phyloP scores from a whole-genome alignment of 2,329 filamentous ascomycete genomes.

The Verticillium dahliae region DNA sequence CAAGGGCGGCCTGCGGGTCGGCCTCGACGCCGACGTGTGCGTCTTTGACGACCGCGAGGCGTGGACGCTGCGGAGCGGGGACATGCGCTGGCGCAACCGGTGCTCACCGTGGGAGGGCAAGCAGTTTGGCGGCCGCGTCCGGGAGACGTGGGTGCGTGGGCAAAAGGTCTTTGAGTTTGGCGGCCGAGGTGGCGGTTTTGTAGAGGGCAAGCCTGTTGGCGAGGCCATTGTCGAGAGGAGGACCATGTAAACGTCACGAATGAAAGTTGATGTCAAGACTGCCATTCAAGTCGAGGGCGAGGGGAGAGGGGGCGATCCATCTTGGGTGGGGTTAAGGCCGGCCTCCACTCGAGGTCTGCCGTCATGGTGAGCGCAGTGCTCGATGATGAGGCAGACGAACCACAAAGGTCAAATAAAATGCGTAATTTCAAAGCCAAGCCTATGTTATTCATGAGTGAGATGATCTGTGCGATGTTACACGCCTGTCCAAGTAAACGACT shows the following conservation, averaged over 20 bases:
- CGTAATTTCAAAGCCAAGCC: not conserved
- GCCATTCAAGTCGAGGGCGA: not conserved
- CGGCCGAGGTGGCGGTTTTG: conserved; percentile 43
- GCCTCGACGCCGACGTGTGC: conserved; percentile 85
- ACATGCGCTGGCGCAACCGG: conserved; percentile 93
- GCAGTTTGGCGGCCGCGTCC: conserved; percentile 68
- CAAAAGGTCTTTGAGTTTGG: conserved; percentile 65
- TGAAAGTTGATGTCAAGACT: too few relatives aligned
- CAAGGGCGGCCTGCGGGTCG: conserved; percentile 76
- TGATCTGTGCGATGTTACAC: not conserved
- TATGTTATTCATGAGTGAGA: not conserved
- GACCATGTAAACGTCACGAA: conserved; percentile 21
- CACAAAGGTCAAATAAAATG: not conserved
- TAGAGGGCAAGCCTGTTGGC: conserved; percentile 39
- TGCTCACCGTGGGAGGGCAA: conserved; percentile 86
- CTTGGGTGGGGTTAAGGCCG: not conserved
- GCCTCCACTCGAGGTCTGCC: not conserved
- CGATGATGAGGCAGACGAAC: not conserved
- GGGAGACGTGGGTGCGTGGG: conserved; percentile 81
- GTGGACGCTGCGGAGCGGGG: conserved; percentile 67
- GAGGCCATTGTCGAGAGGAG: conserved; percentile 56
- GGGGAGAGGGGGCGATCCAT: not conserved
- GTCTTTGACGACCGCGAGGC: conserved; percentile 81
- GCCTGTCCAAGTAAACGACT: not conserved
- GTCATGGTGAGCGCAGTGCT: not conserved